Conservation (phyloP, 2,329 filamentous ascomycete species). For the Parasarocladium wereldwijsianum region DNA sequence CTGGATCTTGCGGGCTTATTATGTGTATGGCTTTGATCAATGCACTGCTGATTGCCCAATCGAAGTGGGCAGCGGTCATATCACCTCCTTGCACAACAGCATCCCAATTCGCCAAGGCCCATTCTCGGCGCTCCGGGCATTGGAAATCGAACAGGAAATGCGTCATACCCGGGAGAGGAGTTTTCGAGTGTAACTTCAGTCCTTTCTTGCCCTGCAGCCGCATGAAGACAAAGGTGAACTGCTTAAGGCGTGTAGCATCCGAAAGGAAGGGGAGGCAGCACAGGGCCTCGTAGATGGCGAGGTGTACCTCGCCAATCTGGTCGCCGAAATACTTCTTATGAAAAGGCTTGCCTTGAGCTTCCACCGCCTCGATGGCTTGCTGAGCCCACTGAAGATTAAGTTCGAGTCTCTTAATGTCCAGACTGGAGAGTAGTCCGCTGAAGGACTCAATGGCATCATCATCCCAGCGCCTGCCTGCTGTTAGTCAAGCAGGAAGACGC, state of each 20-base stretch:
- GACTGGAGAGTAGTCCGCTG: slow-evolving; percentile 38
- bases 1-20: slow-evolving; percentile 34
- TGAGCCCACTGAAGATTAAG: slow-evolving; percentile 42
- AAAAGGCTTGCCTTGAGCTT: slow-evolving; percentile 29
- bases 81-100: slow-evolving; percentile 20
- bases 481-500: slow-evolving; percentile 9
- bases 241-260: slow-evolving; percentile 29
- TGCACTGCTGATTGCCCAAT: slow-evolving; percentile 70
- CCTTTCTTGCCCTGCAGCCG: slow-evolving; percentile 57
- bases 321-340: slow-evolving; percentile 30
- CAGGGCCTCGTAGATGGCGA: slow-evolving; percentile 76
- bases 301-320: slow-evolving; percentile 44
- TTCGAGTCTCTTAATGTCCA: slow-evolving; percentile 48
- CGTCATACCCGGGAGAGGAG: slow-evolving; percentile 69
- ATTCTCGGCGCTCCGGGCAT: slow-evolving; percentile 39
- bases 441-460: slow-evolving; percentile 38
- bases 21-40: slow-evolving; percentile 51
- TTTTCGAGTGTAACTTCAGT: slow-evolving; percentile 58
- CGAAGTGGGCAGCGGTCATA: slow-evolving; percentile 62
- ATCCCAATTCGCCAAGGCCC: slow-evolving; percentile 24
- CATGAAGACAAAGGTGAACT: slow-evolving; percentile 74
- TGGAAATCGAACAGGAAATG: slow-evolving; percentile 57
- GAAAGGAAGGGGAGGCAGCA: slow-evolving; percentile 69
- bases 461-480: slow-evolving; percentile 27
- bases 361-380: slow-evolving; percentile 36